Conservation (phyloP, 2,329 filamentous ascomycete genomes). For the Pseudogymnoascus sp. region DNA sequence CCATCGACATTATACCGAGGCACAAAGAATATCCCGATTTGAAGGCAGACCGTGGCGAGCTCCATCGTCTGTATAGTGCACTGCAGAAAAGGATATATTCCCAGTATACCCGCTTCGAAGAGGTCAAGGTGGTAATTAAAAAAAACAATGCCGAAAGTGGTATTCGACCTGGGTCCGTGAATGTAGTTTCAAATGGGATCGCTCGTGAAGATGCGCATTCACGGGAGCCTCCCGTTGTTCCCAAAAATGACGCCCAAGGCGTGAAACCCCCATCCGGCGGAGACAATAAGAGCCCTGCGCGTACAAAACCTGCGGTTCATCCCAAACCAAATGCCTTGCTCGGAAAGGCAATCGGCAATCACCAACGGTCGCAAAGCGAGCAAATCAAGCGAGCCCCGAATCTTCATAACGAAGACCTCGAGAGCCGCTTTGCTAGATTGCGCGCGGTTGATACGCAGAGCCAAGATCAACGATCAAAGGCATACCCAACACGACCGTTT, state of each 20-base stretch:
- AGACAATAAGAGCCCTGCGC: constrained; percentile 36
- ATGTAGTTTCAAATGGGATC: constrained; percentile 8
- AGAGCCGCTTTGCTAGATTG: constrained; percentile 51
- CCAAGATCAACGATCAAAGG: background rate
- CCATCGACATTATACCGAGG: constrained; percentile 66
- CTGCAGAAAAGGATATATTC: constrained; percentile 46
- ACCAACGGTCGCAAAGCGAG: constrained; percentile 15
- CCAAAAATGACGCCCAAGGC: constrained; percentile 17
- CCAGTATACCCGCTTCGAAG: constrained; percentile 45
- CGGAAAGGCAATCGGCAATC: constrained; percentile 49
- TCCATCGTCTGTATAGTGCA: constrained; percentile 42
- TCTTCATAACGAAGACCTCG: constrained; percentile 41
- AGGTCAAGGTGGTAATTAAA: constrained; percentile 54
- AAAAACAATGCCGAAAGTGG: constrained; percentile 59
- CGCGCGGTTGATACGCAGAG: background rate
- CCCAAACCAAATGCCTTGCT: constrained; percentile 64
- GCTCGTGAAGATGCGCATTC: background rate
- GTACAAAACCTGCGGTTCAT: constrained; percentile 40
- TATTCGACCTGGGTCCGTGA: constrained; percentile 29
- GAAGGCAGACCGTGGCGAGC: constrained; percentile 45
- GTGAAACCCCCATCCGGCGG: constrained; percentile 17
- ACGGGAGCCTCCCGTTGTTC: background rate
- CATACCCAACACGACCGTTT: background rate
- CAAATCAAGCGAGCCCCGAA: constrained; percentile 25
- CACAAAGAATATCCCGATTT: constrained; percentile 69